Percentiles rank a stretch among this genome's conserved stretches.
Conservation (phyloP, 2,329 filamentous ascomycete genomes). For the Trichoderma sp. region DNA sequence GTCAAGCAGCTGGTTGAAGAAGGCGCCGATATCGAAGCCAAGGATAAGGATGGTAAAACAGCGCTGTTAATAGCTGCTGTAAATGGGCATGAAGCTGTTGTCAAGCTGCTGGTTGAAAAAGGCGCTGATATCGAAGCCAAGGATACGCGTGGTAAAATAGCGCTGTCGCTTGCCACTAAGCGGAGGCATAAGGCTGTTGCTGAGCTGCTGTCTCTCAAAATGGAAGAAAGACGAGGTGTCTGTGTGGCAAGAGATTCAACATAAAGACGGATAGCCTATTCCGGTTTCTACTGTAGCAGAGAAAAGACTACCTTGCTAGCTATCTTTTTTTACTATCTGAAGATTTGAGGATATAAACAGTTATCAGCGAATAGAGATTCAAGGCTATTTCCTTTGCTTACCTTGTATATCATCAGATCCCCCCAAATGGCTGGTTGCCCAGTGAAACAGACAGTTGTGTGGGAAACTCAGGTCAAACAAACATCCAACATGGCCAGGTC, state of each 20-base stretch:
- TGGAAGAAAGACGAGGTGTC: no score
- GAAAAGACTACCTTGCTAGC: no score
- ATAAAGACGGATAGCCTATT: no score
- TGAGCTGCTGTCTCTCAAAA: no score
- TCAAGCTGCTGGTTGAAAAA: not conserved
- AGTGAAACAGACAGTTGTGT: not conserved
- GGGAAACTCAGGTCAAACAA: no score
- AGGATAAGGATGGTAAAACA: not conserved
- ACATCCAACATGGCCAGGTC: not conserved
- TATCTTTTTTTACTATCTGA: not conserved
- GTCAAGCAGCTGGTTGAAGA: no score
- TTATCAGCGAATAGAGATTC: not conserved
- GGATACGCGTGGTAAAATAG: no score
- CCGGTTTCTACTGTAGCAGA: no score
- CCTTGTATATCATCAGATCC: not conserved
- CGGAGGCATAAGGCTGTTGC: no score
- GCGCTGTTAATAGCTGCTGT: not conserved
- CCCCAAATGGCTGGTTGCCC: not conserved
- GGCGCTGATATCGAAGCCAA: not conserved
- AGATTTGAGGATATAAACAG: not conserved
- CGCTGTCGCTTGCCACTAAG: no score
- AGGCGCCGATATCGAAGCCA: not conserved
- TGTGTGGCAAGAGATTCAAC: no score
- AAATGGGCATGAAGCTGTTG: not conserved
- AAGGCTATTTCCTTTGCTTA: not conserved